Base-by-base conservation (phyloP, 352 stramenopile species). In the Phytophthora crassamura region DNA sequence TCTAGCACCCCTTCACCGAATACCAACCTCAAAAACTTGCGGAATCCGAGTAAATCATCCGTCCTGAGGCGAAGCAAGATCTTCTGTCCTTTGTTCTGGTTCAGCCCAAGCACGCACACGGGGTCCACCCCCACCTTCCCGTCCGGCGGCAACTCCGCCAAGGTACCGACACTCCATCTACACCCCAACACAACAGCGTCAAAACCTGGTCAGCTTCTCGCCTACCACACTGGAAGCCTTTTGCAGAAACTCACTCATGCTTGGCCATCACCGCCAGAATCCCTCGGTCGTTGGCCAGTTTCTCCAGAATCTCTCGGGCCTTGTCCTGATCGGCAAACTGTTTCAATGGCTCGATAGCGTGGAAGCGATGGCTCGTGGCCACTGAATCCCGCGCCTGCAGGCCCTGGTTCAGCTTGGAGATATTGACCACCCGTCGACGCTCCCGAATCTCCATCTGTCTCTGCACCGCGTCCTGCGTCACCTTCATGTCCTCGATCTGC, bases 71-170 rank as follows among this genome's bases (percentile, higher is more conserved):
- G 84, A 16, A 98, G 77, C 39, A 97, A 69, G 42, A 98, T 98
- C 62, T 96, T 94, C 69, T 98, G 87, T 0, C 95, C 95, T 52
- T 98, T 96, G 80, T 98, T 98, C 53, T 97, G 74, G 69, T 98
- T 98, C 41, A 98, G 69, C 4, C 95, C 96, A n/a, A 98, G 84
- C 6, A 95, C 85, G 16, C 86, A 96, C 2, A 97, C 89, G 0
- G 86, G 85, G 54, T 93, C 84, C 22, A 96, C 82, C 18, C 90
- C 86, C 15, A 98, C 93, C 70, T 97, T 96, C 8, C 91, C 91
- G 59, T 97, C 90, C 0, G 93, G 91, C 22, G 89, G 88, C 84
- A 98, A 94, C 66, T 98, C 91, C 2, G 81, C 88, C 7, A 98
- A 77, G 0, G 71, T 73, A 0, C 90, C 89, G 5, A 98, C 93